A percentile compares a stretch with the other conserved stretches of the same genome.
Evolutionary conservation across 176 grass and related monocot genomes (phyloP).

Genomic region (Musa schizocarpa): DNA sequence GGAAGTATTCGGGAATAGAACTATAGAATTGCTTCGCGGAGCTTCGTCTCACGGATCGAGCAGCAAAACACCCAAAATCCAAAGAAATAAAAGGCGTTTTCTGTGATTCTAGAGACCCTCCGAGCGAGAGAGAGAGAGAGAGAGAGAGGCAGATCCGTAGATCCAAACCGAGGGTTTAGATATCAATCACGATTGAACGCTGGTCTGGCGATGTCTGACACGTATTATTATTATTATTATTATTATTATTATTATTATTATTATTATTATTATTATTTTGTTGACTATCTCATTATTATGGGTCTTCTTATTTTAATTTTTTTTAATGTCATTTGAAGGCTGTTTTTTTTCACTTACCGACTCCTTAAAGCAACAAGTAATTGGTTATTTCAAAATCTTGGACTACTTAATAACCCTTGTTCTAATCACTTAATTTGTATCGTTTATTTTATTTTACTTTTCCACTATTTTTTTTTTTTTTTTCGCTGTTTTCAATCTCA

Average conservation of each 20-base stretch:
- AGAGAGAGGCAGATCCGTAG: background rate
- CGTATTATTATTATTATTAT: background rate
- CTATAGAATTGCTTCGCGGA: no score
- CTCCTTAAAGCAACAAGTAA: no score
- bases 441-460: no score
- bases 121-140: background rate
- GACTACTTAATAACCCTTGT: no score
- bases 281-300: no score
- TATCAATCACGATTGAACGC: background rate
- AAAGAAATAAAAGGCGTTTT: background rate
- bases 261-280: background rate
- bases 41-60: background rate
- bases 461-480: no score
- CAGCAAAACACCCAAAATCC: slow-evolving; percentile 9
- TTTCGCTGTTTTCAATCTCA: no score
- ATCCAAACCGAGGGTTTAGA: background rate
- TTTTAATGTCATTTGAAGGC: no score
- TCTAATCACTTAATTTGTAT: no score
- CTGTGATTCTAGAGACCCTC: slow-evolving; percentile 4
- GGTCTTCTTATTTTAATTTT: no score
- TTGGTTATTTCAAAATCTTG: no score
- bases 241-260: background rate
- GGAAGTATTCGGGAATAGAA: background rate
- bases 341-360: no score
- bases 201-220: background rate